Percentiles rank a stretch among this genome's conserved stretches.
These are phyloP conservation scores for Henckelia pumila DNA, from an alignment of 257 asterid genomes.

Conservation along the genomic window DNA sequence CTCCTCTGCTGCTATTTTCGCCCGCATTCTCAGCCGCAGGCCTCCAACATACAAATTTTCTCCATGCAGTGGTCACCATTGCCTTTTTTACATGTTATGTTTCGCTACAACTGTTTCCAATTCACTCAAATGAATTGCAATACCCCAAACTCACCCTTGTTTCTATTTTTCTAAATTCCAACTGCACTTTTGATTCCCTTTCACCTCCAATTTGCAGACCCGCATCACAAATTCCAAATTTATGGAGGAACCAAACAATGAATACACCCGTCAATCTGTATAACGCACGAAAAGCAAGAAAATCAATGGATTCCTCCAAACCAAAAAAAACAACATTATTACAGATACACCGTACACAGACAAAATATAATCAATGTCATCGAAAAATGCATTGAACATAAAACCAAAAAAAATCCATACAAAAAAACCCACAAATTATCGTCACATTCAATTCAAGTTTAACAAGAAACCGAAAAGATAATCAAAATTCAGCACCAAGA, in stretches of 20 bases:
- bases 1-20: conserved; percentile 43
- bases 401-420: neutral
- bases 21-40: conserved; percentile 40
- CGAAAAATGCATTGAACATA: conserved; percentile 19
- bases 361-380: conserved; percentile 17
- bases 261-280: conserved; percentile 47
- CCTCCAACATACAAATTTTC: conserved; percentile 68
- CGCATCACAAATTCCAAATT: conserved; percentile 37
- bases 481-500: conserved; percentile 26
- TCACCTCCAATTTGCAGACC: conserved; percentile 31
- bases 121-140: conserved; percentile 26
- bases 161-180: conserved; percentile 22
- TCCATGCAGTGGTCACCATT: conserved; percentile 70
- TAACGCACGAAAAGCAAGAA: conserved; percentile 17
- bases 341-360: neutral
- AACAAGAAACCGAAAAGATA: conserved; percentile 2
- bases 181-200: conserved; percentile 26
- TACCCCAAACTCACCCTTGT: conserved; percentile 17
- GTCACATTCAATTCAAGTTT: conserved; percentile 3
- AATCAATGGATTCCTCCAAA: conserved; percentile 15
- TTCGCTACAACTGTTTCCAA: conserved; percentile 18
- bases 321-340: conserved; percentile 12
- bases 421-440: conserved; percentile 1
- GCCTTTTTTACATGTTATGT: conserved; percentile 12
- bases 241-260: conserved; percentile 33